Percentiles rank a stretch among this genome's conserved stretches.
phyloP scores from a whole-genome alignment of 73 alveolate genomes.

The Diophrys sp. region DNA sequence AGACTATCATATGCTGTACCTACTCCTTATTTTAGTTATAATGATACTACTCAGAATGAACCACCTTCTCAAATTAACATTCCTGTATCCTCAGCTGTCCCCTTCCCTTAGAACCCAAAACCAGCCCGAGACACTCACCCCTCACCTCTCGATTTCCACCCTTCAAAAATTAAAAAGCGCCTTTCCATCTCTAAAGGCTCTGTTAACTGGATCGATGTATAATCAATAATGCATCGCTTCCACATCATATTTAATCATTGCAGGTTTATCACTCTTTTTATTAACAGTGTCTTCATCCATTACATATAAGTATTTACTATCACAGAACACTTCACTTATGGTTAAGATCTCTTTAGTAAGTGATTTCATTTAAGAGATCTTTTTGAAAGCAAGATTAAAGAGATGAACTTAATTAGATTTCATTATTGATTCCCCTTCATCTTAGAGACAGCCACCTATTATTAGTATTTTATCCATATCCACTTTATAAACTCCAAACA shows the following conservation, averaged over 20 bases:
- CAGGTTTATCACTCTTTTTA: conserved; percentile 9
- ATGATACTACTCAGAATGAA: too few relatives aligned
- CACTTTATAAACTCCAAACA: conserved; percentile 17
- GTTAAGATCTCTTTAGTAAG: conserved; percentile 24
- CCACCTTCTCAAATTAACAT: too few relatives aligned
- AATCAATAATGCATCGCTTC: neutral
- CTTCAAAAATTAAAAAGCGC: neutral
- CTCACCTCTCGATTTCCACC: neutral
- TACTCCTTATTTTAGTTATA: too few relatives aligned
- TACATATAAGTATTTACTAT: conserved; percentile 6
- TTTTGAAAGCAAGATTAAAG: conserved; percentile 17
- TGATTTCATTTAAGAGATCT: conserved; percentile 23
- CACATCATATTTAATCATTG: neutral
- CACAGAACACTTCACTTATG: conserved; percentile 27
- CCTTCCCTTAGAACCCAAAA: neutral
- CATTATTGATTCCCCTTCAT: neutral
- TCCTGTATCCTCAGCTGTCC: too few relatives aligned
- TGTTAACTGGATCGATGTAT: too few relatives aligned
- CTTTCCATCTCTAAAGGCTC: too few relatives aligned
- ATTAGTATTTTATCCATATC: conserved; percentile 12
- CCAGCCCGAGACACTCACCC: too few relatives aligned
- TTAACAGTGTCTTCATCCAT: conserved; percentile 40
- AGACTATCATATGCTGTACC: too few relatives aligned
- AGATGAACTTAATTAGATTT: conserved; percentile 25
- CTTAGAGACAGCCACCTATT: conserved; percentile 43